Conservation (phyloP, 495 filamentous ascomycete species). For the Aspergillus asperescens region DNA sequence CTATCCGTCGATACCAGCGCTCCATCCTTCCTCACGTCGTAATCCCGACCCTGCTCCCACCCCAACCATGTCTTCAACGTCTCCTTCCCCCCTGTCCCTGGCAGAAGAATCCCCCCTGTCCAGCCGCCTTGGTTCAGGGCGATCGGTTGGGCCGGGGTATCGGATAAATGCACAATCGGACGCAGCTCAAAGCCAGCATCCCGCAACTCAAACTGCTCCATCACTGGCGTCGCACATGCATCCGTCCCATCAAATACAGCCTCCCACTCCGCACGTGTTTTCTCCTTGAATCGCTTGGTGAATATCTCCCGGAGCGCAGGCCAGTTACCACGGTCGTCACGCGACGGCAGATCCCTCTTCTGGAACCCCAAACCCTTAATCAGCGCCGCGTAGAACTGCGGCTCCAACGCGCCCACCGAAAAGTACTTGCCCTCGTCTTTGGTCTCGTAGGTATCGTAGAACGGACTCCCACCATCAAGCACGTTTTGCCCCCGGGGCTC, state of each 20-base stretch:
- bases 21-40: conserved; percentile 53
- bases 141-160: conserved; percentile 58
- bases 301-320: conserved; percentile 55
- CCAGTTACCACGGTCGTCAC: conserved; percentile 59
- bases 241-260: conserved; percentile 78
- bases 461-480: conserved; percentile 80
- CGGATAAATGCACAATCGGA: conserved; percentile 62
- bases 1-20: conserved; percentile 33
- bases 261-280: conserved; percentile 80
- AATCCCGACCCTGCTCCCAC: conserved; percentile 68
- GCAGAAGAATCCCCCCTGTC: conserved; percentile 49
- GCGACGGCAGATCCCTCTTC: conserved; percentile 46
- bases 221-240: conserved; percentile 84
- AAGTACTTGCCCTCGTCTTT: conserved; percentile 72
- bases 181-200: conserved; percentile 65
- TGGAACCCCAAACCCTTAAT: conserved; percentile 59
- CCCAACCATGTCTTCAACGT: conserved; percentile 70
- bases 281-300: conserved; percentile 59
- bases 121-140: conserved; percentile 60
- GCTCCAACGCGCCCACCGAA: conserved; percentile 87
- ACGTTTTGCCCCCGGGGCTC: conserved; percentile 65
- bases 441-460: conserved; percentile 83
- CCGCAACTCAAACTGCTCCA: conserved; percentile 69
- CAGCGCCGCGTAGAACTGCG: conserved; percentile 70
- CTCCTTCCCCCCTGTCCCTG: conserved; percentile 67